Percentiles rank a stretch among this genome's conserved stretches.
These are phyloP conservation scores for Epithele typhae DNA, from an alignment of 768 basidiomycete species.

Conservation along the genomic window DNA sequence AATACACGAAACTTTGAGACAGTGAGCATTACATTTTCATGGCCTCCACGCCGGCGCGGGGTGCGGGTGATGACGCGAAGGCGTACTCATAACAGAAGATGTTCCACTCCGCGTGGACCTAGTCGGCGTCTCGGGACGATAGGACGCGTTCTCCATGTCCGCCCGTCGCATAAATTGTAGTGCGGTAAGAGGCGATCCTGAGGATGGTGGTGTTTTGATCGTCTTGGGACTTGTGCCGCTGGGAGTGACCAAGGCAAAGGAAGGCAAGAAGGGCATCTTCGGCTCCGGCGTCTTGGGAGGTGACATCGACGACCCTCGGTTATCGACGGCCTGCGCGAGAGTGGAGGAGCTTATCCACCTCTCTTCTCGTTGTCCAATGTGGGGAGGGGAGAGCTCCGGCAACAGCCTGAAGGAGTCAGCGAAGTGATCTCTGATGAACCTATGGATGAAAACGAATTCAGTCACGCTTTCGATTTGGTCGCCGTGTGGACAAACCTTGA, in stretches of 20 bases:
- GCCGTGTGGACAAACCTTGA: slow-evolving; percentile 60
- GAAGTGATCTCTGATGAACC: slow-evolving; percentile 85
- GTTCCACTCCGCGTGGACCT: slow-evolving; percentile 44
- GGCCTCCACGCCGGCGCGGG: slow-evolving; percentile 58
- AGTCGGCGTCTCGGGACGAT: slow-evolving; percentile 64
- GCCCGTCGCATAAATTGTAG: slow-evolving; percentile 85
- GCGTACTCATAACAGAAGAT: slow-evolving; percentile 37
- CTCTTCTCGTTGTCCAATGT: slow-evolving; percentile 49
- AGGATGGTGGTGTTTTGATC: slow-evolving; percentile 48
- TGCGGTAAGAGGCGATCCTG: slow-evolving; percentile 59
- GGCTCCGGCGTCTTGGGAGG: slow-evolving; percentile 69
- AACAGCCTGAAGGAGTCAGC: slow-evolving; percentile 77
- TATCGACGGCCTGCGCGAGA: slow-evolving; percentile 53
- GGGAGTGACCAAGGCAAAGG: slow-evolving; percentile 57
- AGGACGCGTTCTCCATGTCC: slow-evolving; percentile 47
- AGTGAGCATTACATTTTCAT: slow-evolving; percentile 20
- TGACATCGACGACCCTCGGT: slow-evolving; percentile 31
- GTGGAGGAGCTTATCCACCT: slow-evolving; percentile 83
- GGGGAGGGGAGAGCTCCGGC: slow-evolving; percentile 54
- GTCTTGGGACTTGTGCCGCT: slow-evolving; percentile 42
- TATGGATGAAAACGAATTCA: slow-evolving; percentile 23
- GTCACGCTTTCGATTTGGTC: not conserved
- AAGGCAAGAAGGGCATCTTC: slow-evolving; percentile 48
- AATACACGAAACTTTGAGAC: too few species aligned
- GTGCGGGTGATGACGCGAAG: slow-evolving; percentile 34